Percentiles rank a stretch among this genome's conserved stretches.
Evolutionary conservation across 768 basidiomycete species (phyloP).

Genomic region (Hygrophoropsis aurantiaca): DNA sequence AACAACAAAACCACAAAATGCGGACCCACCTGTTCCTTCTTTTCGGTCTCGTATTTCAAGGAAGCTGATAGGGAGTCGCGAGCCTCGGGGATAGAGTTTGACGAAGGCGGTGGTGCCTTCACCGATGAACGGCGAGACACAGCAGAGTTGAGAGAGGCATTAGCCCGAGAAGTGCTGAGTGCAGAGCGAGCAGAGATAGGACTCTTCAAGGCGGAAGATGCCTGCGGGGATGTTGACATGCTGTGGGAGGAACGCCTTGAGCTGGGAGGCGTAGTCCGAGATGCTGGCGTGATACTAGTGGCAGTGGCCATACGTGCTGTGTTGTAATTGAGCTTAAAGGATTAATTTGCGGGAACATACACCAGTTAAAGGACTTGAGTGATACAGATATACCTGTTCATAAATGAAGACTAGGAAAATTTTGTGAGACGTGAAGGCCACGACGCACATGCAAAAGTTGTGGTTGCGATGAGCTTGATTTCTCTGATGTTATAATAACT

Average conservation of each 20-base stretch:
- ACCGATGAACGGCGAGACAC: constrained; percentile 50
- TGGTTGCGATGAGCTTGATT: background rate
- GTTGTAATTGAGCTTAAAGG: constrained; percentile 4
- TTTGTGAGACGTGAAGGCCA: constrained; percentile 4
- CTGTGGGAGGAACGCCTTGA: constrained; percentile 45
- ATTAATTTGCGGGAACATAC: background rate
- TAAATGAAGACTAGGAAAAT: background rate
- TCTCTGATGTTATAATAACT: background rate
- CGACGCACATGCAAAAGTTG: too few relatives aligned
- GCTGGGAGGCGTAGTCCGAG: constrained; percentile 44
- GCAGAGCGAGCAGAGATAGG: constrained; percentile 63
- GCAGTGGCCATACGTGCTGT: constrained; percentile 31
- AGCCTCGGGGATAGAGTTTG: constrained; percentile 42
- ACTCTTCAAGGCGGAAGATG: constrained; percentile 46
- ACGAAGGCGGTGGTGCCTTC: constrained; percentile 43
- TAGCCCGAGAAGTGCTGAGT: constrained; percentile 49
- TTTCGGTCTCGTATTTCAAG: constrained; percentile 75
- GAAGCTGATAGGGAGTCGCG: constrained; percentile 58
- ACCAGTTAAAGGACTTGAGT: background rate
- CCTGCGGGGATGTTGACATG: constrained; percentile 41
- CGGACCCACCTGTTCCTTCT: constrained; percentile 70
- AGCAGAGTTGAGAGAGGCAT: constrained; percentile 51
- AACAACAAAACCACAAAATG: constrained; percentile 7
- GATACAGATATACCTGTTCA: background rate
- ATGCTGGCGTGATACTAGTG: constrained; percentile 34